Conservation (phyloP, 164 flowering plant species). For the Paratinospora sagittata region DNA sequence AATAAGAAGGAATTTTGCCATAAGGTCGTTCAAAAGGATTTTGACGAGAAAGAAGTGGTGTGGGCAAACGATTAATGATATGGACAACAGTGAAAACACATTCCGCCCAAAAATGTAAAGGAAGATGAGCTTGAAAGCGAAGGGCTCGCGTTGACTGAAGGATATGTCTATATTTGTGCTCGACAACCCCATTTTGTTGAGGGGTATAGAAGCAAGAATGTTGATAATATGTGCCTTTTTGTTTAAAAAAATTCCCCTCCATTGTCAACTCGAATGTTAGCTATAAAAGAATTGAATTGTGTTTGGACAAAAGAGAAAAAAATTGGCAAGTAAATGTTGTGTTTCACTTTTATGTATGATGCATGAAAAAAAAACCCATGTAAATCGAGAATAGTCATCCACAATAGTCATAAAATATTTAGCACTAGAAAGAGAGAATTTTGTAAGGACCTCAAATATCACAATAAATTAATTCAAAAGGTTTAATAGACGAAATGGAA, state of each 20-base stretch:
- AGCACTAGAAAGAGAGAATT: no score
- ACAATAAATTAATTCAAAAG: no score
- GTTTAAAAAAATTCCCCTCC: background rate
- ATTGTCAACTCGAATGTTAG: background rate
- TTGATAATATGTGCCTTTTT: background rate
- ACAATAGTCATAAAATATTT: no score
- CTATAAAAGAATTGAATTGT: background rate
- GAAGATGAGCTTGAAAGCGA: no score
- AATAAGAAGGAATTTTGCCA: slow-evolving; percentile 2
- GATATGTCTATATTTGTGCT: no score
- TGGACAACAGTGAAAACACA: slow-evolving; percentile 1
- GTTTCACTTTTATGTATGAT: background rate
- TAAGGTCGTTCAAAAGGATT: background rate
- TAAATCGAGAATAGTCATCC: no score
- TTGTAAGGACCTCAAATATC: no score
- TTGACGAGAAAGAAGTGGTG: slow-evolving; percentile 1
- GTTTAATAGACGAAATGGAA: background rate
- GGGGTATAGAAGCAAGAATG: background rate
- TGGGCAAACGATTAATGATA: background rate
- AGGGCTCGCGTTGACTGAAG: background rate
- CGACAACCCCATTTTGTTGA: slow-evolving; percentile 15
- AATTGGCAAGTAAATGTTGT: background rate
- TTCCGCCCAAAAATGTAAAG: slow-evolving; percentile 4
- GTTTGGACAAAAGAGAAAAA: no score
- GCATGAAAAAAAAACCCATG: slow-evolving; percentile 3